Percentiles rank a stretch among this genome's conserved stretches.
These are phyloP conservation scores for Mortierella polycephala DNA, from an alignment of 371 early-diverging fungal genomes.

Conservation along the genomic window DNA sequence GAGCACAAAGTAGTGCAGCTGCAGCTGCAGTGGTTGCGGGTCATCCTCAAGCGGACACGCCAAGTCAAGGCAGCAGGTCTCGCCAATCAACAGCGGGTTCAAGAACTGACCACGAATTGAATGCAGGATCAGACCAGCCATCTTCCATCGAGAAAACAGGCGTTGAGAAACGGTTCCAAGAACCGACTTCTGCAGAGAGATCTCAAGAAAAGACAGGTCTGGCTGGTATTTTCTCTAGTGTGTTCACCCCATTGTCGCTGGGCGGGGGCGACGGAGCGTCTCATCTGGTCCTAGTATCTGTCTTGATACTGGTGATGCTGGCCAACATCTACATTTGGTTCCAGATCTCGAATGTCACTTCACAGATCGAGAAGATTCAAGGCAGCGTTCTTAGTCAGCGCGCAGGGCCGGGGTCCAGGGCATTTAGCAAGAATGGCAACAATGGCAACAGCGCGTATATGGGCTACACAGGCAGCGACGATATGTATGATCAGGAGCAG, in stretches of 20 bases:
- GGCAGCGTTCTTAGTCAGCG: slow-evolving; percentile 4
- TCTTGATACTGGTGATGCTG: slow-evolving; percentile 36
- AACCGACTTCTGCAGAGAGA: not conserved
- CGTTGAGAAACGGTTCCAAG: not conserved
- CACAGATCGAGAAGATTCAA: slow-evolving; percentile 49
- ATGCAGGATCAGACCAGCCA: not conserved
- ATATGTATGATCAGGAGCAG: slow-evolving; percentile 15
- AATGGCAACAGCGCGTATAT: not conserved
- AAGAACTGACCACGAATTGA: not conserved
- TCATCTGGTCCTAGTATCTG: slow-evolving; percentile 20
- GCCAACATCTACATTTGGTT: slow-evolving; percentile 48
- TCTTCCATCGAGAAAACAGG: not conserved
- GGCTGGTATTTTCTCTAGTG: slow-evolving; percentile 8
- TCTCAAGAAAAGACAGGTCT: not conserved
- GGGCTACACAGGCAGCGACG: slow-evolving; percentile 7
- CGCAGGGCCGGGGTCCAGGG: not conserved
- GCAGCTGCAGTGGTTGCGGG: no score
- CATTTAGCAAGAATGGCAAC: not conserved
- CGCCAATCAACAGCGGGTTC: not conserved
- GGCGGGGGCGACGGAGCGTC: slow-evolving; percentile 16
- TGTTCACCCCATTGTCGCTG: not conserved
- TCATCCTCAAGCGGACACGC: no score
- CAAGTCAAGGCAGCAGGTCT: not conserved
- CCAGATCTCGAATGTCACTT: slow-evolving; percentile 44
- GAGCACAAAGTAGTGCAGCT: not conserved